A percentile compares a stretch with the other conserved stretches of the same genome.
phyloP scores from a whole-genome alignment of 2,329 filamentous ascomycete species.

The Fusarium veterinarium region DNA sequence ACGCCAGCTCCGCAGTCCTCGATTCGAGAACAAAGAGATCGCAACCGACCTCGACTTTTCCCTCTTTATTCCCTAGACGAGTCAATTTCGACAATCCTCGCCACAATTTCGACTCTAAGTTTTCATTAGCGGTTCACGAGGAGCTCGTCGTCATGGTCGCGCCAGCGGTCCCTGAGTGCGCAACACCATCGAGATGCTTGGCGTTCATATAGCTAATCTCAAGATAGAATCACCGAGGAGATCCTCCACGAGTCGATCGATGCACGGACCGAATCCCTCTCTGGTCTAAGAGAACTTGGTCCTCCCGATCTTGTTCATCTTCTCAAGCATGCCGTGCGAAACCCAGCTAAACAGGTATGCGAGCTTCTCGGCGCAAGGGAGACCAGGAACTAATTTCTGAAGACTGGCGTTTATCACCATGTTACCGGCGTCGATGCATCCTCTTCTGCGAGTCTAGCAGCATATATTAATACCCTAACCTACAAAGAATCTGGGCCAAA shows the following conservation, averaged over 20 bases:
- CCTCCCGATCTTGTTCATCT: slow-evolving; percentile 96
- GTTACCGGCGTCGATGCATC: slow-evolving; percentile 97
- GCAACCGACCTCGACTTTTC: slow-evolving; percentile 3
- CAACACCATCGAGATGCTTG: slow-evolving; percentile 11
- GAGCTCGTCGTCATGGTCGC: slow-evolving; percentile 69
- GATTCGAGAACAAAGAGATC: slow-evolving; percentile 22
- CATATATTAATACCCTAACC: slow-evolving; percentile 97
- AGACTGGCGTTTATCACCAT: slow-evolving; percentile 97
- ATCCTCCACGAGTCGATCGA: slow-evolving; percentile 92
- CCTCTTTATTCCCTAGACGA: background rate
- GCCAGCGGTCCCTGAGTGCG: slow-evolving; percentile 80
- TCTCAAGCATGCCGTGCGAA: slow-evolving; percentile 76
- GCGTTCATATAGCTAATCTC: slow-evolving; percentile 38
- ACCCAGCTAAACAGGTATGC: slow-evolving; percentile 65
- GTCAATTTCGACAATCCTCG: slow-evolving; percentile 6
- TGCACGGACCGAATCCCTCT: slow-evolving; percentile 88
- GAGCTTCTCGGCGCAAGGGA: slow-evolving; percentile 23
- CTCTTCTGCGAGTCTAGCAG: slow-evolving; percentile 94
- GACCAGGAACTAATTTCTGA: slow-evolving; percentile 34
- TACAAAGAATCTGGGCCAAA: slow-evolving; percentile 85
- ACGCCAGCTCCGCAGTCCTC: slow-evolving; percentile 37
- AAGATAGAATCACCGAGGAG: slow-evolving; percentile 87
- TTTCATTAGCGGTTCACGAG: slow-evolving; percentile 21
- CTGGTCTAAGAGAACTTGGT: slow-evolving; percentile 88
- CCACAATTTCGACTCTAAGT: background rate